Evolutionary conservation across 1,139 yeast genomes (phyloP), one percentile per base, ranked within the genome.

Genomic region (Hyphopichia khmerensis): DNA sequence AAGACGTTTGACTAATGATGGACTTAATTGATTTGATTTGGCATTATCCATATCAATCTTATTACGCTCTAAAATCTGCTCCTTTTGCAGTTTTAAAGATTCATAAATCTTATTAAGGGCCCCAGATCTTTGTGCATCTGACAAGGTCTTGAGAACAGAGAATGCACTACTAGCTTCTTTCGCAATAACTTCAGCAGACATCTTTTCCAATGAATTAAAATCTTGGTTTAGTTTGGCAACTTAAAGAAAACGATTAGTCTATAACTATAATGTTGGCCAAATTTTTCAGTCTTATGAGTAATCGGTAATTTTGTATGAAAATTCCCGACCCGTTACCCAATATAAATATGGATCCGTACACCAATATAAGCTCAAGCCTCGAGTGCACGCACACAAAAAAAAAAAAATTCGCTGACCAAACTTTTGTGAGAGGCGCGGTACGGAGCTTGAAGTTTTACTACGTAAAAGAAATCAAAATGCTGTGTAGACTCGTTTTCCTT

Each of bases 81-180:
- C 78, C 56, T 87, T 87, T 44, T 77, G 62, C 2, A 67, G 74
- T 36, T 72, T 63, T 43, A 95, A 71, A 1, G 82, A 85, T 51
- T 84, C 85, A 55, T 87, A 84, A 44, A 95, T 86, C 47, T 79
- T 76, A 49, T 77, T 71, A 38, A 95, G 72, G 1, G 96, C 96
- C 0, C 62, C 60, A 2, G 91, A 85, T 52, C 99, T 77, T 51
- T 86, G 79, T 35, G 79, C 84, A 55, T 89, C 79, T 10, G 85
- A 62, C 34, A 91, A 69, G 0, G 96, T 85, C 57, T 93, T 93
- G 47, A 93, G 75, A 13, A 80, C 71, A 4, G 93, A 82, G 42
- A 95, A 89, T 2, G 98, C 93, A 13, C 65, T 55, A 53, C 84
- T 87, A 8, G 97, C 96, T 24, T 77, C 77, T 51, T 67, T 79